These are phyloP conservation scores for Chalciporus chontae DNA, from an alignment of 768 basidiomycete genomes.

Conservation along the genomic window DNA sequence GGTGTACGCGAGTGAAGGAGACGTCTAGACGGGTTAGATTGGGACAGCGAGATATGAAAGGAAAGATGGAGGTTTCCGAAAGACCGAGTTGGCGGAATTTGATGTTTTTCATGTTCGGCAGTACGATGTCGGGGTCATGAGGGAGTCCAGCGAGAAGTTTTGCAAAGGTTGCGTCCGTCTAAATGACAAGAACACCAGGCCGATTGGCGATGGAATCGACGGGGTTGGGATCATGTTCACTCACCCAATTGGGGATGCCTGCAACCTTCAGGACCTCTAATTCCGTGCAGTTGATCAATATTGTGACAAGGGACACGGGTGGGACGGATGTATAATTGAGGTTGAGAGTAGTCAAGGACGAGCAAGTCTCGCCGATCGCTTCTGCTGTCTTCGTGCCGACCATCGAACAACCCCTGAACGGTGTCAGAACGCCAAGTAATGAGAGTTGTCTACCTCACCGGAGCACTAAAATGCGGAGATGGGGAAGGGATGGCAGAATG, in stretches of 20 bases:
- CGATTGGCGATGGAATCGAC: too few species aligned
- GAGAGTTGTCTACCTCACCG: constrained; percentile 38
- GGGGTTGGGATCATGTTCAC: constrained; percentile 13
- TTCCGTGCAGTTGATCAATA: constrained; percentile 35
- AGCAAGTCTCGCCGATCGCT: constrained; percentile 41
- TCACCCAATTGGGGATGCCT: constrained; percentile 58
- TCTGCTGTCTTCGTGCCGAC: constrained; percentile 48
- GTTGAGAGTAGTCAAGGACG: constrained; percentile 46
- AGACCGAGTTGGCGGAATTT: constrained; percentile 57
- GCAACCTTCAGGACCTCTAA: constrained; percentile 61
- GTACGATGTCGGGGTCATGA: constrained; percentile 14
- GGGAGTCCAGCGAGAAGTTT: constrained; percentile 37
- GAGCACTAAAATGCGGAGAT: constrained; percentile 47
- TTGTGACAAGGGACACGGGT: constrained; percentile 43
- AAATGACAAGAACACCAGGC: neutral
- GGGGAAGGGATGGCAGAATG: constrained; percentile 42
- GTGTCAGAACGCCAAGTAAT: constrained; percentile 13
- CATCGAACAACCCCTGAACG: constrained; percentile 54
- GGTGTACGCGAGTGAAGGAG: constrained; percentile 58
- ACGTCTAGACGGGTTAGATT: constrained; percentile 54
- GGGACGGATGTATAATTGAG: constrained; percentile 58
- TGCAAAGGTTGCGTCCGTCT: constrained; percentile 57
- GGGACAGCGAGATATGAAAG: constrained; percentile 45
- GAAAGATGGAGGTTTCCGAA: constrained; percentile 45
- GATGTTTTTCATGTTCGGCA: constrained; percentile 46